Evolutionary conservation across 768 basidiomycete genomes (phyloP).

Genomic region (Chiua virens): DNA sequence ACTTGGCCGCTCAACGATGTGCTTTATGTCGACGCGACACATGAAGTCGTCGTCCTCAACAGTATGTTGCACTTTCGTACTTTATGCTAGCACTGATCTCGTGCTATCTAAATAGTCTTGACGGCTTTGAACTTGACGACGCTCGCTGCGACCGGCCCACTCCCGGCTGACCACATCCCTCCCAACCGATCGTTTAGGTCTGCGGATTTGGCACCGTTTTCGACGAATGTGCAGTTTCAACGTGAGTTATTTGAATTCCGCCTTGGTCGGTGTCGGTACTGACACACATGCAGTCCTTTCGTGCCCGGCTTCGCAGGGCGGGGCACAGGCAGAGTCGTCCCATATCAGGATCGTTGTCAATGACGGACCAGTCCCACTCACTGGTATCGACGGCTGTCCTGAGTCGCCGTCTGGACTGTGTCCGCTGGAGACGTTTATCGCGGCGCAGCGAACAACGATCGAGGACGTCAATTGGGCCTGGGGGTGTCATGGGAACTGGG

Average conservation of each 20-base stretch:
- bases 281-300: constrained; percentile 52
- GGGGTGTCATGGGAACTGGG: constrained; percentile 79
- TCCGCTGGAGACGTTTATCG: constrained; percentile 67
- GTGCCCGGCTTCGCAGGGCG: constrained; percentile 37
- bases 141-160: constrained; percentile 69
- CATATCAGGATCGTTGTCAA: constrained; percentile 87
- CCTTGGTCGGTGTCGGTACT: neutral
- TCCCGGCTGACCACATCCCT: constrained; percentile 74
- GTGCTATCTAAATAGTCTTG: constrained; percentile 48
- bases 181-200: constrained; percentile 64
- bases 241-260: constrained; percentile 43
- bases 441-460: constrained; percentile 65
- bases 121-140: constrained; percentile 83
- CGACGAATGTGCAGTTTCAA: constrained; percentile 88
- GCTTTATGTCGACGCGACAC: constrained; percentile 87
- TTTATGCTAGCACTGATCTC: neutral
- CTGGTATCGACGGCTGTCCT: constrained; percentile 72
- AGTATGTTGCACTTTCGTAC: constrained; percentile 40
- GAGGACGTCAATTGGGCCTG: constrained; percentile 67
- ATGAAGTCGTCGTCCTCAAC: constrained; percentile 90
- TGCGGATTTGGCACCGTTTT: constrained; percentile 82
- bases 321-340: constrained; percentile 38
- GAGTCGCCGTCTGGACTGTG: constrained; percentile 66
- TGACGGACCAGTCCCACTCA: constrained; percentile 82
- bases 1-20: constrained; percentile 72